Percentiles rank a stretch among this genome's conserved stretches.
phyloP scores from a whole-genome alignment of 176 grass and related monocot genomes.

The Aegilops sharonensis region DNA sequence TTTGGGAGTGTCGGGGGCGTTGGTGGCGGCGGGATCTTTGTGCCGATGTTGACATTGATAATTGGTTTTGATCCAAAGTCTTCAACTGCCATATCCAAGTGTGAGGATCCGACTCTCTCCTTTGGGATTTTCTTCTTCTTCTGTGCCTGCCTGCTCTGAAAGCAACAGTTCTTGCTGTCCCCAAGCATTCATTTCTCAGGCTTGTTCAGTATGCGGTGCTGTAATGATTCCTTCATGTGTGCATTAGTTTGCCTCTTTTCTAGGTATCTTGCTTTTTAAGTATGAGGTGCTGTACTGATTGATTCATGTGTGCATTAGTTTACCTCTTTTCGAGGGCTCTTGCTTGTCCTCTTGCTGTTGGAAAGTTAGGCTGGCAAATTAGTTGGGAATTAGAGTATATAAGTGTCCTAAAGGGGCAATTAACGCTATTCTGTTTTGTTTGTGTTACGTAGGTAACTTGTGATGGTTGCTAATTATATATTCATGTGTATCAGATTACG shows the following conservation, averaged over 20 bases:
- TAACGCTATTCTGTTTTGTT: slow-evolving; percentile 3
- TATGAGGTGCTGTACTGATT: background rate
- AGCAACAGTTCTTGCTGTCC: background rate
- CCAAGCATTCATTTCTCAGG: background rate
- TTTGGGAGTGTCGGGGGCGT: slow-evolving; percentile 80
- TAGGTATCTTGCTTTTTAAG: background rate
- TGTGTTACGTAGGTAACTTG: background rate
- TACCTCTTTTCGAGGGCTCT: background rate
- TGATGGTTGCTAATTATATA: slow-evolving; percentile 22
- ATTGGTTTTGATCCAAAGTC: slow-evolving; percentile 78
- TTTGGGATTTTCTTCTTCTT: background rate
- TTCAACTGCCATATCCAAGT: slow-evolving; percentile 77
- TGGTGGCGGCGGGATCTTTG: slow-evolving; percentile 78
- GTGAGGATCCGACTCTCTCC: slow-evolving; percentile 36
- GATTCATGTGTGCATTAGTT: slow-evolving; percentile 17
- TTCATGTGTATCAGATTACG: slow-evolving; percentile 14
- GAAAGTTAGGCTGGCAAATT: slow-evolving; percentile 14
- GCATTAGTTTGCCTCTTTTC: background rate
- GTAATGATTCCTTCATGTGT: slow-evolving; percentile 10
- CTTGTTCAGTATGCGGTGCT: background rate
- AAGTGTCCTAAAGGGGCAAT: slow-evolving; percentile 4
- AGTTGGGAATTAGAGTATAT: background rate
- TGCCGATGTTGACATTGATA: slow-evolving; percentile 83
- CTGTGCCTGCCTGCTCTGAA: slow-evolving; percentile 24
- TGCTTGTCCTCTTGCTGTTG: slow-evolving; percentile 18